These are phyloP conservation scores for Dipteronia sinensis DNA, from an alignment of 345 rosid species.

Conservation along the genomic window DNA sequence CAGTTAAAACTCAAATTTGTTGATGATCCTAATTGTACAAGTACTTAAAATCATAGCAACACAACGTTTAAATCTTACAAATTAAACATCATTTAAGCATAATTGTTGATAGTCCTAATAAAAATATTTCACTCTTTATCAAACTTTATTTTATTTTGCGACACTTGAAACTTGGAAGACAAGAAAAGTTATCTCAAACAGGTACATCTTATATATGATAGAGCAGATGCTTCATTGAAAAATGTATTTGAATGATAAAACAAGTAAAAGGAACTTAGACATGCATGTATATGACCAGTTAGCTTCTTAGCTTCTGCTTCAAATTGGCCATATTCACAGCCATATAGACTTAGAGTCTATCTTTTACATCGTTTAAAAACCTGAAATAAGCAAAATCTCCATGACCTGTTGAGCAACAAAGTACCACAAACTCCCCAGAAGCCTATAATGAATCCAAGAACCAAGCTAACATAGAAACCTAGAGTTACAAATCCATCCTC, in stretches of 20 bases:
- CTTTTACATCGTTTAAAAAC: not conserved
- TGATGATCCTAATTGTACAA: no score
- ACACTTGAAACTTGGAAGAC: not conserved
- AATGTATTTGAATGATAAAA: no score
- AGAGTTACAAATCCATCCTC: not conserved
- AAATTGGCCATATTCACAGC: not conserved
- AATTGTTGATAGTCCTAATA: no score
- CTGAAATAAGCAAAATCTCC: conserved; percentile 13
- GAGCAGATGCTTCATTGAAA: not conserved
- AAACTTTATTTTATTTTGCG: no score
- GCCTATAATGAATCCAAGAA: conserved; percentile 9
- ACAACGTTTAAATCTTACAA: no score
- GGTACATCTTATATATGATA: not conserved
- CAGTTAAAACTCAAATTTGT: no score
- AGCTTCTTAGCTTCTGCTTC: not conserved
- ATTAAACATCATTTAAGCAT: no score
- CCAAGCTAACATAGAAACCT: conserved; percentile 23
- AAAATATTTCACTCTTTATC: no score
- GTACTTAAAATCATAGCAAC: no score
- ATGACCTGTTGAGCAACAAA: conserved; percentile 7
- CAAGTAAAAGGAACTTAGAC: not conserved
- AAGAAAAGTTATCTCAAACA: not conserved
- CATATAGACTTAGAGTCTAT: not conserved
- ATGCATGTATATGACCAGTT: not conserved
- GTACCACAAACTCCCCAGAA: conserved; percentile 17